Percentiles rank a stretch among this genome's conserved stretches.
Conservation (phyloP, 371 early-diverging fungal genomes). For the Mycotypha africana region DNA sequence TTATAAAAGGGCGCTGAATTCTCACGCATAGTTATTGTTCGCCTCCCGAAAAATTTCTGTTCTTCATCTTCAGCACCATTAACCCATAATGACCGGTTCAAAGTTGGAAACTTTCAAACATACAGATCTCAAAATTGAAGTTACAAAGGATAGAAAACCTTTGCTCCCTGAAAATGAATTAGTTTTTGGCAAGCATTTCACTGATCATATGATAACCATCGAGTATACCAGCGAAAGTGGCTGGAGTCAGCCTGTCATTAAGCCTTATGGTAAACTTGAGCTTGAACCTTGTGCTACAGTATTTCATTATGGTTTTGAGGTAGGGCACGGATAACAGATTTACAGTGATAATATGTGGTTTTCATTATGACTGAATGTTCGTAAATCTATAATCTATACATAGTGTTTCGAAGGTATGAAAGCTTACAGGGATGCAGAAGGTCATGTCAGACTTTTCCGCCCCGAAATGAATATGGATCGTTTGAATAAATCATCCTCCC, state of each 20-base stretch:
- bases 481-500: slow-evolving; percentile 61
- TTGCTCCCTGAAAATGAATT: slow-evolving; percentile 51
- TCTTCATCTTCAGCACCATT: no score
- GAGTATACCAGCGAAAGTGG: slow-evolving; percentile 70
- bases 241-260: slow-evolving; percentile 65
- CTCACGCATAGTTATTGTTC: no score
- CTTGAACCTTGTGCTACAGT: slow-evolving; percentile 80
- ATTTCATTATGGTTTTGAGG: slow-evolving; percentile 82
- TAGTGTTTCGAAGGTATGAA: slow-evolving; percentile 92
- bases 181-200: slow-evolving; percentile 80
- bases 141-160: slow-evolving; percentile 10
- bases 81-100: background rate
- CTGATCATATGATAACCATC: slow-evolving; percentile 86
- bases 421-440: slow-evolving; percentile 80
- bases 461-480: slow-evolving; percentile 91
- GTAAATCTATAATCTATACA: no score
- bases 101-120: slow-evolving; percentile 1
- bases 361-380: no score
- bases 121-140: slow-evolving; percentile 2
- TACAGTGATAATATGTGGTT: no score
- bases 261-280: slow-evolving; percentile 69
- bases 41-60: no score
- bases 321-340: slow-evolving; percentile 2
- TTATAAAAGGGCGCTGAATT: no score
- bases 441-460: slow-evolving; percentile 78